Base-by-base conservation (phyloP, 1,284 basidiomycete genomes). In the Coniferiporia weirii region DNA sequence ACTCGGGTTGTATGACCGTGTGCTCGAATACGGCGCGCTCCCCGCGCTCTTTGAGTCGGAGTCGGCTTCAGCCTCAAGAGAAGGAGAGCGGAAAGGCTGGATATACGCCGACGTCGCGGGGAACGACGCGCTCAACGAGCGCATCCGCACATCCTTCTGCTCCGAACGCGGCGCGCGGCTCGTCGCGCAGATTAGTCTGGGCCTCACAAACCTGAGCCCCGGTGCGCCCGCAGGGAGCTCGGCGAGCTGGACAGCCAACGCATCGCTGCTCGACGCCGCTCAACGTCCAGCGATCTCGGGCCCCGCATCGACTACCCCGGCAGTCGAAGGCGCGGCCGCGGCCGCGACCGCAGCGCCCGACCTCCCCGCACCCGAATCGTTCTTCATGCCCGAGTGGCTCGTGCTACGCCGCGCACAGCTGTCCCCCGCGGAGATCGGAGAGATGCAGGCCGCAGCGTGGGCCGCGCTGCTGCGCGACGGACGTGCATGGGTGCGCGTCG, bases 321-420 rank as follows among this genome's bases (percentile, higher is more conserved):
- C 6, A 63, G 63, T 10, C 68, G 68, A 10, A 5, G 5, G 5
- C 2, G 27, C 27, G 27, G 27, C 27, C 5, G 27, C 27, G 27
- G 27, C 27, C 56, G 27, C 27, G 27, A 5, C 27, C 5, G 27
- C 27, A 5, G 27, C 27, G 54, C 64, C 22, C 69, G 70, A 57
- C 69, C 13, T 56, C 20, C 49, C 49, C 19, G 65, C 66, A 4
- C 62, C 78, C 7, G 81, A 85, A 63, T 68, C 69, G 10, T 87
- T 87, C 67, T 87, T 87, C 70, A 85, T 81, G 80, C 76, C 77
- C 1, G 82, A 85, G 67, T 87, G 84, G 85, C 72, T 87, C 2
- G 73, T 77, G 36, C 70, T 77, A 20, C 80, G 84, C 5, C 74
- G 72, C 63, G 70, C 71, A 45, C 74, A 83, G 63, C 68, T 85